Conservation (phyloP, 345 rosid genomes). For the Cardamine occulta region DNA sequence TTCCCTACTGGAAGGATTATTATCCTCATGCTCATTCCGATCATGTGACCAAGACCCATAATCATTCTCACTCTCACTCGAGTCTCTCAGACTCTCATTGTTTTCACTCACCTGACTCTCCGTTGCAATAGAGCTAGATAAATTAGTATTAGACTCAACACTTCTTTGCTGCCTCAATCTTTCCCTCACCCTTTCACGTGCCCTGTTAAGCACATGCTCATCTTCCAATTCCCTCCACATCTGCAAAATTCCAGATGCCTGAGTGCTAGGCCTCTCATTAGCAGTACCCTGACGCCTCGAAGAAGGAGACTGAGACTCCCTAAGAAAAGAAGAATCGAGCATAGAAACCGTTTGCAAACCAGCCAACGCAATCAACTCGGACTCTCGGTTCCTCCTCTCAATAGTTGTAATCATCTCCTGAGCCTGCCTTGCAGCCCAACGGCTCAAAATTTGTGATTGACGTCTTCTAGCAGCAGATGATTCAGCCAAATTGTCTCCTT, state of each 20-base stretch:
- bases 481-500: conserved; percentile 91
- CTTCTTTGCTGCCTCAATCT: conserved; percentile 71
- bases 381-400: conserved; percentile 94
- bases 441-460: conserved; percentile 77
- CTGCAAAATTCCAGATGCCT: conserved; percentile 82
- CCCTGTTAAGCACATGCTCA: conserved; percentile 86
- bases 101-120: conserved; percentile 72
- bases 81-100: conserved; percentile 71
- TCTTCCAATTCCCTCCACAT: conserved; percentile 99
- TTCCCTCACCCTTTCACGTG: conserved; percentile 64
- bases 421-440: conserved; percentile 98
- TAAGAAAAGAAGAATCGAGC: conserved; percentile 93
- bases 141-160: conserved; percentile 58
- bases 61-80: conserved; percentile 85
- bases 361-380: conserved; percentile 95
- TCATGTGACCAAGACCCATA: conserved; percentile 78
- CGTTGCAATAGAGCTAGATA: conserved; percentile 52
- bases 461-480: conserved; percentile 91
- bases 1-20: conserved; percentile 78
- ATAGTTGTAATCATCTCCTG: conserved; percentile 98
- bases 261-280: conserved; percentile 80
- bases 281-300: conserved; percentile 72
- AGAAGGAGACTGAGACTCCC: conserved; percentile 82
- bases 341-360: conserved; percentile 94
- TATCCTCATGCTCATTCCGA: conserved; percentile 57